phyloP scores from a whole-genome alignment of 352 stramenopile species.

The Phytopythium kandeliae region DNA sequence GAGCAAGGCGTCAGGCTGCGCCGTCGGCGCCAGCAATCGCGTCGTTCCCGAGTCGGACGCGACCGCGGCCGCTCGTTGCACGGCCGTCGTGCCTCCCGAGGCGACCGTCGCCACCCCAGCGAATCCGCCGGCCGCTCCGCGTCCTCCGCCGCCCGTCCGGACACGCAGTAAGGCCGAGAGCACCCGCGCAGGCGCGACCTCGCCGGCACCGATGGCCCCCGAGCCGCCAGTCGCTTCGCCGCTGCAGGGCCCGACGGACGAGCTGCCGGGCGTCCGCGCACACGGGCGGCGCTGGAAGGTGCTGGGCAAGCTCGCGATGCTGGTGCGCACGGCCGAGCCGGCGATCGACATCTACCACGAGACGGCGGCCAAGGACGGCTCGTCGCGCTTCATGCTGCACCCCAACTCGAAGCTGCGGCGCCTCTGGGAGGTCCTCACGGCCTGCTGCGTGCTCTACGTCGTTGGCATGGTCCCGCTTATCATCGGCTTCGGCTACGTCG shows the following conservation, averaged over 20 bases:
- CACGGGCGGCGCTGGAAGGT: slow-evolving; percentile 15
- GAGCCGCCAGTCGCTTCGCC: not conserved
- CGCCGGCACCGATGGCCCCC: not conserved
- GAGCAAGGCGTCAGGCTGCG: not conserved
- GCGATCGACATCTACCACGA: slow-evolving; percentile 83
- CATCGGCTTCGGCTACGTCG: slow-evolving; percentile 62
- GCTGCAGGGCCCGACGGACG: not conserved
- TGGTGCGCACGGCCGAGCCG: slow-evolving; percentile 17
- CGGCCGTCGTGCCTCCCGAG: not conserved
- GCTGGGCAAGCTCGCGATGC: slow-evolving; percentile 28
- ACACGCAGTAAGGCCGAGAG: not conserved
- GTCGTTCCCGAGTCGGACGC: slow-evolving; percentile 1
- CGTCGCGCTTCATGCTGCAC: slow-evolving; percentile 67
- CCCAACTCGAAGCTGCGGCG: slow-evolving; percentile 72
- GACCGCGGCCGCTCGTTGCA: not conserved
- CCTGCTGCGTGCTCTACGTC: slow-evolving; percentile 71
- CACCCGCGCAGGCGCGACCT: not conserved
- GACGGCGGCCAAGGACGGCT: slow-evolving; percentile 30
- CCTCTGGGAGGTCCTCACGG: slow-evolving; percentile 68
- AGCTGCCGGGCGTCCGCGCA: not conserved
- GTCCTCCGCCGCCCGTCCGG: not conserved
- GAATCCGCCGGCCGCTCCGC: not conserved
- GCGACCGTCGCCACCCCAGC: not conserved
- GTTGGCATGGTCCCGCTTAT: slow-evolving; percentile 65
- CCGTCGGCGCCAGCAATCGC: not conserved